Base-by-base conservation (phyloP, 2,329 filamentous ascomycete species). In the Pestalotiopsis sp. region DNA sequence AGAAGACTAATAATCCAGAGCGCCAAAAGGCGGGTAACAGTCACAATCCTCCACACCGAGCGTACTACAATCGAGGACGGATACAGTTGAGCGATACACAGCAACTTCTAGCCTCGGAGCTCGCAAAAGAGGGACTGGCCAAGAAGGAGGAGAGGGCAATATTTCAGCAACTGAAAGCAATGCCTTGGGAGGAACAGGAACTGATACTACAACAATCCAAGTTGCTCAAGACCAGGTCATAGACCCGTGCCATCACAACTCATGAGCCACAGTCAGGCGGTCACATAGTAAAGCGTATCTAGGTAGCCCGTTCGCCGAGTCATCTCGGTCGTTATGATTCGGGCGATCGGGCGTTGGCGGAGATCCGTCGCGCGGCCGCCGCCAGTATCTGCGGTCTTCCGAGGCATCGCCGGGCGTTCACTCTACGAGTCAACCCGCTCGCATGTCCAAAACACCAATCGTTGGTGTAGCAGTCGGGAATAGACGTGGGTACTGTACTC, bases 101-200 rank as follows among this genome's bases (percentile, higher is more conserved):
- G 4, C 17, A 20, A 14, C 14, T 57, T 23, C 23, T 66, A 36
- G 64, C 64, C 14, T 17, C 27, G 7, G 64, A 66, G 4, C 20
- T 66, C n/a, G 64, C 41, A 23, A 66, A 38, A 23, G 64, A 58
- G 7, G 64, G 14, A 5, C 36, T 66, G 7, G 23, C 25, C 23
- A 41, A 39, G 23, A 66, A 66, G 25, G 52, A 66, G 14, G 61
- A 64, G 49, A 38, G 64, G 49, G 3, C n/a, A 4, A 17, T 66
- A 38, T 66, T 66, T 27, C 64, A 66, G 23, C 57, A 20, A 17
- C 45, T 66, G 9, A 66, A 58, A 31, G 14, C 41, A n/a, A 57
- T 58, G 49, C 64, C 64, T n/a, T 36, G 64, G 64, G 52, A 58
- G 5, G 27, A 23, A 39, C 64, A 66, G 13, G 64, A 64, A 49